Base-by-base conservation (phyloP, 73 alveolate species). In the Paramecium sexaurelia region DNA sequence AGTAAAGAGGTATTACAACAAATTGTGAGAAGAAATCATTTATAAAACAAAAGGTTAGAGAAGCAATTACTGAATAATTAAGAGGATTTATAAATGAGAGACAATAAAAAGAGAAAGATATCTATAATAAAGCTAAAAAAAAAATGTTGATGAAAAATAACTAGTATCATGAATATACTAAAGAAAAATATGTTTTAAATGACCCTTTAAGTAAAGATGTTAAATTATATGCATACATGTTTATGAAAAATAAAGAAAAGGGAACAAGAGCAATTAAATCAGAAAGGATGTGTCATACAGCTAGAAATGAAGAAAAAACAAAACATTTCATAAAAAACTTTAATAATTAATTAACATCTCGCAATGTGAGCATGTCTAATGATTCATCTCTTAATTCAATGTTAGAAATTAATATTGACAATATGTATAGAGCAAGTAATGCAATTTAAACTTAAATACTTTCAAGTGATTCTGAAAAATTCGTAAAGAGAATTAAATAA, bases 361-460 rank as follows among this genome's bases (percentile, higher is more conserved):
- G 89, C 1, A 8, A 75, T 57, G 41, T 32, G 0, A 75, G 89
- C 17, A 24, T 75, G 51, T 75, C 89, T 9, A 56, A 40, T 75
- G 69, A 75, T 75, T 75, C 89, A 39, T 75, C 89, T 33, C 69
- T 75, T 27, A 75, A 75, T 29, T 37, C 71, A 37, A 22, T 75
- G 69, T 7, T 75, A 0, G 89, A 75, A 43, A 75, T 75, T 3
- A 27, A 75, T 39, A 75, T 75, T 1, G 89, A 75, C n/a, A 37
- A 75, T 39, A 19, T 75, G 35, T 75, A 75, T 75, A 15, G 51
- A 22, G 24, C 66, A n/a, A 75, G 89, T 40, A 75, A 43, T 39
- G 51, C 40, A 0, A 20, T 75, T 0, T 40, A 75, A 20, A 75
- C 9, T 22, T 11, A 20, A 27, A 20, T 75, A 19, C 67, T 75